phyloP scores from a whole-genome alignment of 306 rosid genomes.

The Fragaria iinumae region DNA sequence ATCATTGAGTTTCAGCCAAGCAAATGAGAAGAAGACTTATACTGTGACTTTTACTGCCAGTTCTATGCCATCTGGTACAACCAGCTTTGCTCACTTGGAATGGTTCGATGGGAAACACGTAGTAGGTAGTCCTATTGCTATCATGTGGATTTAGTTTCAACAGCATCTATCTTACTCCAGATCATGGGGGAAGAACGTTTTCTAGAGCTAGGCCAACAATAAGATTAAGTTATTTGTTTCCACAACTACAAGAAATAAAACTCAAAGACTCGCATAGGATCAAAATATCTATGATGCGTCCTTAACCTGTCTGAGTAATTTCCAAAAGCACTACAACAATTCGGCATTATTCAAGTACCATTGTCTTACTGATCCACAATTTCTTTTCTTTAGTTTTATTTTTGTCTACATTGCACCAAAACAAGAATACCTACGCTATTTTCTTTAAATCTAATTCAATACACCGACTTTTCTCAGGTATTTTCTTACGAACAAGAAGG shows the following conservation, averaged over 20 bases:
- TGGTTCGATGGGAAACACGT: conserved; percentile 73
- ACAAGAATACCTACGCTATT: neutral
- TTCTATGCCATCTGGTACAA: conserved; percentile 48
- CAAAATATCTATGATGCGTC: neutral
- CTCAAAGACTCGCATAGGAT: neutral
- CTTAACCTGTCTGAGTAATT: neutral
- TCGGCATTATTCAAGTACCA: neutral
- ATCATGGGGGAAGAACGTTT: neutral
- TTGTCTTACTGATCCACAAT: neutral
- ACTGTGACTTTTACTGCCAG: conserved; percentile 50
- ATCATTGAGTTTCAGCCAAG: conserved; percentile 39
- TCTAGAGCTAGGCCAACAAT: neutral
- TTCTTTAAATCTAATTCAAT: neutral
- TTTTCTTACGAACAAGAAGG: neutral
- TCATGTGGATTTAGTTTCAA: conserved; percentile 41
- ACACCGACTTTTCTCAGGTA: neutral
- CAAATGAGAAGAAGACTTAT: conserved; percentile 48
- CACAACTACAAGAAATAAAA: neutral
- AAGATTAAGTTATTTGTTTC: neutral
- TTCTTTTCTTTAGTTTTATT: neutral
- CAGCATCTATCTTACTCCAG: neutral
- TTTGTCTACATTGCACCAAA: neutral
- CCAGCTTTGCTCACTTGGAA: conserved; percentile 49
- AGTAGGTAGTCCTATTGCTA: conserved; percentile 64
- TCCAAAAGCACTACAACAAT: neutral